Conservation (phyloP, 23 red algal species). For the Gracilaria domingensis region DNA sequence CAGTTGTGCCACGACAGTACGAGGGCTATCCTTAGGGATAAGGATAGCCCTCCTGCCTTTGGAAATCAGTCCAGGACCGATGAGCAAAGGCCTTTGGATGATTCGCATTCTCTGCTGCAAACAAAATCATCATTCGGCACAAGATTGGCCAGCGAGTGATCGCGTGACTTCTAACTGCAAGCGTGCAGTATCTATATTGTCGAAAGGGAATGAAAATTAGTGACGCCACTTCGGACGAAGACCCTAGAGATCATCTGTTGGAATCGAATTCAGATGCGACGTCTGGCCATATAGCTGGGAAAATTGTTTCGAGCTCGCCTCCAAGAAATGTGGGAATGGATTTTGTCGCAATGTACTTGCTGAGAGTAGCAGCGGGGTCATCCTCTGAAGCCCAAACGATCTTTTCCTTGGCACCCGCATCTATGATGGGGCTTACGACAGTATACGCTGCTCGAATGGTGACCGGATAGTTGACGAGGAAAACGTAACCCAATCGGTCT, state of each 20-base stretch:
- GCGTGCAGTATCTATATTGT: background rate
- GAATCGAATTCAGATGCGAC: slow-evolving; percentile 43
- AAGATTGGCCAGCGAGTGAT: background rate
- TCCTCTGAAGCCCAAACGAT: slow-evolving; percentile 59
- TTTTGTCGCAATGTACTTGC: slow-evolving; percentile 54
- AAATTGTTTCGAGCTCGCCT: slow-evolving; percentile 54
- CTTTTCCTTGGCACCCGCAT: slow-evolving; percentile 57
- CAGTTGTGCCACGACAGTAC: no score
- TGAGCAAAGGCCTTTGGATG: no score
- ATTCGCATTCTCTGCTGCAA: background rate
- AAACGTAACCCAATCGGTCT: slow-evolving; percentile 58
- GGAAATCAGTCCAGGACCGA: no score
- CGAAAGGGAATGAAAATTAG: no score
- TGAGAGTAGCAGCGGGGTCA: slow-evolving; percentile 47
- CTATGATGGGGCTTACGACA: slow-evolving; percentile 64
- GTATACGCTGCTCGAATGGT: slow-evolving; percentile 67
- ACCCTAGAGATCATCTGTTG: background rate
- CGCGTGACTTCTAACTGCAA: background rate
- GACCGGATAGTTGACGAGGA: slow-evolving; percentile 58
- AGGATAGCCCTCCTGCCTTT: no score
- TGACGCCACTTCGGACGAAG: no score
- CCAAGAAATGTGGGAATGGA: slow-evolving; percentile 67
- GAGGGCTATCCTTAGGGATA: no score
- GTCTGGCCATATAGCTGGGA: slow-evolving; percentile 59
- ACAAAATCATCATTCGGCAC: background rate